A percentile compares a stretch with the other conserved stretches of the same genome.
phyloP scores from a whole-genome alignment of 2,329 filamentous ascomycete species.

The Arthrobotrys entomopaga region DNA sequence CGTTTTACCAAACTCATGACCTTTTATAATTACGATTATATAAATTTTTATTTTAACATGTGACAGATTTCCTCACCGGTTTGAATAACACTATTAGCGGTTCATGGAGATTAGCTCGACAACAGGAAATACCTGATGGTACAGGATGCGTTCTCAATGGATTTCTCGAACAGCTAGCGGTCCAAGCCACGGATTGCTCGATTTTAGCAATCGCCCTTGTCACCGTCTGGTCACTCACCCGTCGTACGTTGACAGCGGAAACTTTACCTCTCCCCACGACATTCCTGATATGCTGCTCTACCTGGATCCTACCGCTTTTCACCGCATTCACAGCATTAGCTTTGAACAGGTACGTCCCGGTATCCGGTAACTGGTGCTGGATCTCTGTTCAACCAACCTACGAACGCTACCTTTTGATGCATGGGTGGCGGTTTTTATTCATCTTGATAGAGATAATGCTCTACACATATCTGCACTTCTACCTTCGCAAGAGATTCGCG shows the following conservation, averaged over 20 bases:
- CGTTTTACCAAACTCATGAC: no score
- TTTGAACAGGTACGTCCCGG: slow-evolving; percentile 60
- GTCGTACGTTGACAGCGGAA: slow-evolving; percentile 56
- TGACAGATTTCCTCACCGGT: slow-evolving; percentile 63
- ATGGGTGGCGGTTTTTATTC: slow-evolving; percentile 65
- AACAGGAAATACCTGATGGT: slow-evolving; percentile 59
- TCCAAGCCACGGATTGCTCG: slow-evolving; percentile 63
- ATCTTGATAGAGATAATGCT: slow-evolving; percentile 63
- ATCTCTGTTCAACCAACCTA: slow-evolving; percentile 61
- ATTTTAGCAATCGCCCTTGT: slow-evolving; percentile 65
- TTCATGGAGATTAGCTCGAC: slow-evolving; percentile 59
- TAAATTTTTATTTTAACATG: not conserved
- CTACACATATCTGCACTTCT: slow-evolving; percentile 64
- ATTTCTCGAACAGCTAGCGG: slow-evolving; percentile 64
- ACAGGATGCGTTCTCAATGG: slow-evolving; percentile 63
- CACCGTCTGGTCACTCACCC: slow-evolving; percentile 63
- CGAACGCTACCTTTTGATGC: slow-evolving; percentile 64
- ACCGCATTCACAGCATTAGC: slow-evolving; percentile 61
- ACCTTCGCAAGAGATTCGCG: slow-evolving; percentile 26
- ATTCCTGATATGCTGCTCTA: slow-evolving; percentile 61
- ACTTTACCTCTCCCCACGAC: slow-evolving; percentile 12
- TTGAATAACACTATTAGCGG: slow-evolving; percentile 64
- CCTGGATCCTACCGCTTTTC: slow-evolving; percentile 63
- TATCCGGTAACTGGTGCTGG: slow-evolving; percentile 67
- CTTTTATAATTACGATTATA: not conserved